Base-by-base conservation (phyloP, 2,329 filamentous ascomycete genomes). In the Hortaea sp. region DNA sequence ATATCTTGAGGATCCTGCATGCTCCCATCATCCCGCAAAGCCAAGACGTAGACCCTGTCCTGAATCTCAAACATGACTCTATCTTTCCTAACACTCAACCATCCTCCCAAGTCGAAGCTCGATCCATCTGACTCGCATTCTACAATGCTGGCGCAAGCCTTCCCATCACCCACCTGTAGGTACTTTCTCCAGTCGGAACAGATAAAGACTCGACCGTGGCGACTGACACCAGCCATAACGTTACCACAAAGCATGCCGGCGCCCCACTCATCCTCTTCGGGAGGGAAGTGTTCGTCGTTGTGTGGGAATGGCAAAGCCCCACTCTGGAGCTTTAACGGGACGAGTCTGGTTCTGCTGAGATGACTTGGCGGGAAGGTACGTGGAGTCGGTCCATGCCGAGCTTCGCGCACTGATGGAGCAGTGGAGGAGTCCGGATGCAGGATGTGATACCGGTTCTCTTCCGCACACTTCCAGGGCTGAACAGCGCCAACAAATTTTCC, bases 41-140 rank as follows among this genome's bases (percentile, higher is more conserved):
- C 59, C 3, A 73, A 54, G 29, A 73, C 52, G 49, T 73, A 72
- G 9, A 70, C 58, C 9, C 61, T 59, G 29, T 70, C 66, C 44
- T 67, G 59, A 10, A 71, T 62, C 53, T 72, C 70, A 31, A 71
- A 70, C 55, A 70, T 62, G 43, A 72, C 39, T 1, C 67, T 64
- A 43, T 67, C 62, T 38, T 70, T 63, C 13, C 62, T 62, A 13
- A 73, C 59, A 1, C 67, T 64, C 10, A 73, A 57, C 70, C 70
- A 73, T 10, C 70, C 70, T 30, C 70, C 70, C 1, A 73, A 55
- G 40, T 72, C 69, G 46, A 72, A 73, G 27, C 54, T 64, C 4
- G 61, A 56, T 27, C 55, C 57, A 39, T 69, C 64, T 1, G 65
- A 60, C 44, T 71, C 63, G 45, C 68, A 70, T 45, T 72, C 68